These are phyloP conservation scores for Melaleuca alternifolia DNA, from an alignment of 345 rosid genomes.

Conservation along the genomic window DNA sequence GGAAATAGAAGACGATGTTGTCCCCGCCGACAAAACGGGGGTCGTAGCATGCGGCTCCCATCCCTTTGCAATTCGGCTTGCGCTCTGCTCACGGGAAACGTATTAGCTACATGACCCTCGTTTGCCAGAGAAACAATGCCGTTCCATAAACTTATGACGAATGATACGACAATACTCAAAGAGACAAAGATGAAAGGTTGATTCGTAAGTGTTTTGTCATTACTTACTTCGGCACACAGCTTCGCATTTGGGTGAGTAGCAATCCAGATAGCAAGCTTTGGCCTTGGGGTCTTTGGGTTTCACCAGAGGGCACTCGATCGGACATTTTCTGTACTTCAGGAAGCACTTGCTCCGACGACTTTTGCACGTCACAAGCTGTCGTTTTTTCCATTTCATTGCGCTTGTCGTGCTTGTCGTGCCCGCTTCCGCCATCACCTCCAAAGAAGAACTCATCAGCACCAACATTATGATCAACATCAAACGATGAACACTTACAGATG, in stretches of 20 bases:
- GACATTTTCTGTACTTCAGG: not conserved
- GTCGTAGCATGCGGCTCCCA: constrained; percentile 6
- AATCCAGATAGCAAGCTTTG: constrained; percentile 4
- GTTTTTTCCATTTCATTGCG: not conserved
- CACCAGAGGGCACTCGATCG: constrained; percentile 6
- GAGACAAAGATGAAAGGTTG: not conserved
- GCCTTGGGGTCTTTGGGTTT: not conserved
- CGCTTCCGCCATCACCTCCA: not conserved
- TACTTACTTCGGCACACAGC: constrained; percentile 5
- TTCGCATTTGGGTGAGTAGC: constrained; percentile 3
- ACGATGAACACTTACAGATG: not conserved
- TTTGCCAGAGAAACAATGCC: no score
- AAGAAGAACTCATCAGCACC: not conserved
- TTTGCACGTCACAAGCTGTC: not conserved
- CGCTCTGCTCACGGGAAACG: not conserved
- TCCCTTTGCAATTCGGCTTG: not conserved
- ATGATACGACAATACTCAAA: not conserved
- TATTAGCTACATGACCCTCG: not conserved
- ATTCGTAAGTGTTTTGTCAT: not conserved
- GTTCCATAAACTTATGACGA: no score
- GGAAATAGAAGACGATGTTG: constrained; percentile 11
- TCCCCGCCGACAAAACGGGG: constrained; percentile 10
- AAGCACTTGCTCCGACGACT: not conserved
- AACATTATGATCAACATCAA: not conserved
- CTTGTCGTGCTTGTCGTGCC: not conserved